Evolutionary conservation across 495 filamentous ascomycete genomes (phyloP).

Genomic region (Penicillium cinerascens): DNA sequence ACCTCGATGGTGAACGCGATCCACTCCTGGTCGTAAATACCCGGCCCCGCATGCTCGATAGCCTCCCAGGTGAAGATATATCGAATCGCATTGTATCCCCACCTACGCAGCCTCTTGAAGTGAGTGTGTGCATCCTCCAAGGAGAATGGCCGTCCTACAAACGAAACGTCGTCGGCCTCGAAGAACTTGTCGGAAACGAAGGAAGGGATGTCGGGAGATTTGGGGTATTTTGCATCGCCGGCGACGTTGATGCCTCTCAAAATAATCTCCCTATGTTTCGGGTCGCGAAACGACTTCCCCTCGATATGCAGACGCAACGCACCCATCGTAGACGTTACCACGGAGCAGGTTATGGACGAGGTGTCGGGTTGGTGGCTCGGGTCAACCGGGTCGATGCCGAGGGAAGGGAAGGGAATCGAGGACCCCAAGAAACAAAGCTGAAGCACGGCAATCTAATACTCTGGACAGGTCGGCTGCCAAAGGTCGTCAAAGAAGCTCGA

Average conservation of each 20-base stretch:
- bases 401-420: neutral
- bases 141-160: conserved; percentile 79
- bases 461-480: neutral
- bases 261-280: conserved; percentile 63
- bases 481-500: neutral
- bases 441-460: neutral
- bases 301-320: conserved; percentile 66
- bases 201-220: conserved; percentile 73
- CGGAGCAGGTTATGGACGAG: neutral
- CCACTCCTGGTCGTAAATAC: conserved; percentile 92
- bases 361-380: neutral
- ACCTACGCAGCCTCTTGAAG: conserved; percentile 80
- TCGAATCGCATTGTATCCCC: conserved; percentile 91
- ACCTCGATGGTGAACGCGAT: conserved; percentile 84
- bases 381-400: neutral
- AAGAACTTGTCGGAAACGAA: conserved; percentile 79
- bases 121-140: conserved; percentile 80
- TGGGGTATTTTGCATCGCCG: conserved; percentile 69
- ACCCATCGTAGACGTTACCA: conserved; percentile 28
- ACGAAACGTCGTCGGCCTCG: conserved; percentile 88
- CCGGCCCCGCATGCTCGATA: conserved; percentile 93
- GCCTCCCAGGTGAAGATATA: conserved; percentile 99
- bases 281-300: conserved; percentile 72
- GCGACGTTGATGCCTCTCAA: conserved; percentile 68
- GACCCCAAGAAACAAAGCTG: neutral